Evolutionary conservation across 2,329 filamentous ascomycete species (phyloP), one percentile per base, ranked within the genome.

Genomic region (Geosmithia flava): DNA sequence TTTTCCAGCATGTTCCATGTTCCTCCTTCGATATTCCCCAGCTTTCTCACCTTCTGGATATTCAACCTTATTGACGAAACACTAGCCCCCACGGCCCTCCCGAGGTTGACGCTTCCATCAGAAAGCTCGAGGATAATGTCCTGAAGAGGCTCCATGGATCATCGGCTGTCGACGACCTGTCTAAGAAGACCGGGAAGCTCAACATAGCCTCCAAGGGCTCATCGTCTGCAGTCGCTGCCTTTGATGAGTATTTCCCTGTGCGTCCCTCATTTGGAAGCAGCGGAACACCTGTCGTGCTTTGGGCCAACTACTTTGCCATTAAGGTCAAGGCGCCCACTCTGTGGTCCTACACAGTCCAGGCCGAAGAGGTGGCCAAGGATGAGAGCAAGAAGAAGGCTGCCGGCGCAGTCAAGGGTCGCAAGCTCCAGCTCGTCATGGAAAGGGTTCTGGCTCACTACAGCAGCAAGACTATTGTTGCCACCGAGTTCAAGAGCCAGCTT

Each of bases 241-340:
- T n/a, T 19, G 17, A 27, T 8, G 59, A 62, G 27, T 51, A 57
- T 17, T 65, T 78, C 44, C 72, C 75, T 2, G 49, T 56, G 7
- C 68, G 76, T 2, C 76, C 76, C 19, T 68, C 67, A 1, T 79
- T 70, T 52, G 74, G 75, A 19, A 65, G 57, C 3, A 53, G 53
- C 5, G 76, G 76, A 3, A 58, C 44, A 1, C 43, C 57, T 0
- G 67, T 75, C 2, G 54, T 62, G 2, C 61, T 80, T 0, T 78
- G 74, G 72, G 63, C 74, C 4, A 80, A 80, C 56, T 79, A 74
- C 53, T 78, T 76, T 53, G 60, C 60, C 1, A 49, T 80, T 45
- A 55, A 63, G 7, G 52, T 72, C 7, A 64, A 65, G 41, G 55
- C 60, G 0, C 55, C 62, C 2, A 50, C 53, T 0, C 50, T 76